Base-by-base conservation (phyloP, 768 basidiomycete genomes). In the Mycena filopes region DNA sequence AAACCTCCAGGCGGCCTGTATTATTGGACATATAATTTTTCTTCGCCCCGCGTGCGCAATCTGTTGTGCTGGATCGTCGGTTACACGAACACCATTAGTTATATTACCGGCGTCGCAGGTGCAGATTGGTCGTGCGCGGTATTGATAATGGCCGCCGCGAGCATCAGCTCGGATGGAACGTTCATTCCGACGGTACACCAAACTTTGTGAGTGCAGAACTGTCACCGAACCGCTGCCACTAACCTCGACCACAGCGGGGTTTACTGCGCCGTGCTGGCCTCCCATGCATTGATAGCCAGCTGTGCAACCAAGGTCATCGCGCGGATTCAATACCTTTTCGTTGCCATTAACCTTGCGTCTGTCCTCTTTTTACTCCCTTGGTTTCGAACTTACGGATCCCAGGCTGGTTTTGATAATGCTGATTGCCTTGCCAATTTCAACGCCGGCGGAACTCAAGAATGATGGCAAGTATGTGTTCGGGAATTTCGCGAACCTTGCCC, bases 91-190 rank as follows among this genome's bases (percentile, higher is more conserved):
- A 31, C 82, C 3, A 78, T 88, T 20, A 85, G 82, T 6, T 82
- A 81, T 41, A 81, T 89, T 48, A 76, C 85, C 1, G 76, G 75
- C 4, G 69, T 87, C 2, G 84, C 88, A 0, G 89, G 89, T 4
- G 82, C 89, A 31, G 87, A 89, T 64, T 92, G 88, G 88, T 88
- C 86, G 9, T 86, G 85, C 63, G 86, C 90, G 0, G 81, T 87
- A 2, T 87, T 89, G 71, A 79, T 92, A 31, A 83, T 87, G 76
- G 90, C 90, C 6, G 90, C 87, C 0, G 86, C 81, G 4, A 86
- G 80, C 45, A 88, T 93, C 55, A 83, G 85, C 15, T 83, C 82
- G 29, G 74, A 77, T 38, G 76, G 77, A 21, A 64, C 66, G 3
- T 86, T 85, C 58, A 64, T 71, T 23, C 69, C 82, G 1, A 85